A percentile compares a stretch with the other conserved stretches of the same genome.
phyloP scores from a whole-genome alignment of 805 yeast genomes.

The Pichia kluyveri region DNA sequence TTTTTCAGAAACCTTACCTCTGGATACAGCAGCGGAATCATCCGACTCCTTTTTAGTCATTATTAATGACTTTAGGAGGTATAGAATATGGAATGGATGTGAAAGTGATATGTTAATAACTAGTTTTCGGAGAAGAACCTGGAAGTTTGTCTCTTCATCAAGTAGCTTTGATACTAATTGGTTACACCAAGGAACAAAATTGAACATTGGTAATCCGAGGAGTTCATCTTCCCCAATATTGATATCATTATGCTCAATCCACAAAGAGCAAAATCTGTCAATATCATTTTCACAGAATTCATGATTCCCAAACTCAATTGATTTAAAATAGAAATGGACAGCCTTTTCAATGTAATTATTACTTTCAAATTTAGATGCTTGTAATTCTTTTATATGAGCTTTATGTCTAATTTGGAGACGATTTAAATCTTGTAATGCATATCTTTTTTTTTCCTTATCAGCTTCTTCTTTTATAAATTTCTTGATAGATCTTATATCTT shows the following conservation, averaged over 20 bases:
- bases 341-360: conserved; percentile 38
- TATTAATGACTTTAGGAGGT: conserved; percentile 50
- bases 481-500: conserved; percentile 43
- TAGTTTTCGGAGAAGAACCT: conserved; percentile 34
- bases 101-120: conserved; percentile 31
- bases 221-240: conserved; percentile 30
- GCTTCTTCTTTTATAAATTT: conserved; percentile 31
- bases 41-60: conserved; percentile 23
- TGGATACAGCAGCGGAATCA: conserved; percentile 33
- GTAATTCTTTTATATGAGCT: conserved; percentile 41
- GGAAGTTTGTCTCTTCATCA: conserved; percentile 43
- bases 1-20: conserved; percentile 42
- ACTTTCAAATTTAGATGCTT: conserved; percentile 28
- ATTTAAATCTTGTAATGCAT: conserved; percentile 43
- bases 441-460: conserved; percentile 35
- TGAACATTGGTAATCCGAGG: conserved; percentile 41
- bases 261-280: conserved; percentile 73
- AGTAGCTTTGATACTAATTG: conserved; percentile 70
- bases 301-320: conserved; percentile 34
- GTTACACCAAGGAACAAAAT: conserved; percentile 71
- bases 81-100: conserved; percentile 71
- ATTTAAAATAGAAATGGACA: conserved; percentile 47
- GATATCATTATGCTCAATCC: conserved; percentile 50
- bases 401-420: conserved; percentile 38
- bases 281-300: conserved; percentile 43